Evolutionary conservation across 345 rosid species (phyloP).

Genomic region (Jatropha curcas): DNA sequence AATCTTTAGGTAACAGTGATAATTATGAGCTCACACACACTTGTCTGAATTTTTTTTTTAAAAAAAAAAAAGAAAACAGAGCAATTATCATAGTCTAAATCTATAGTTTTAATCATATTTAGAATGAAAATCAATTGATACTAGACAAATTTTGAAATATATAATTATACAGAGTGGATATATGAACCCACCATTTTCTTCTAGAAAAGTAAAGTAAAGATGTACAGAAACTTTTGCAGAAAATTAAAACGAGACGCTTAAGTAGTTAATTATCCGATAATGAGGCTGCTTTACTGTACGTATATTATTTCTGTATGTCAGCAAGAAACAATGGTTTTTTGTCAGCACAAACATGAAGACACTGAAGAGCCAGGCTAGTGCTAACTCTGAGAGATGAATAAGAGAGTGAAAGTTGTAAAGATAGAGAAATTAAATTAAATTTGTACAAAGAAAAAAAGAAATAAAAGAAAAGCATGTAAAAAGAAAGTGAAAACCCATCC

Average conservation of each 20-base stretch:
- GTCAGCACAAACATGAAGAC: background rate
- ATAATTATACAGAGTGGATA: no score
- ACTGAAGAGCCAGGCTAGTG: no score
- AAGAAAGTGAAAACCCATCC: conserved; percentile 22
- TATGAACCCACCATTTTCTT: no score
- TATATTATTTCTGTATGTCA: background rate
- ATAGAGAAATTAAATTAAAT: background rate
- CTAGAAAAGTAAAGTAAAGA: no score
- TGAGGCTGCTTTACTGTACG: background rate
- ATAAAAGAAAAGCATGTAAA: conserved; percentile 7
- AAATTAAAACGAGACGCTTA: background rate
- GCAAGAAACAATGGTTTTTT: background rate
- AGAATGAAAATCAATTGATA: no score
- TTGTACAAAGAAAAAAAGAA: background rate
- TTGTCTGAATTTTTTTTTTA: no score
- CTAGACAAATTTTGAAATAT: no score
- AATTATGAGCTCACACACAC: background rate
- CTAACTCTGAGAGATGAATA: background rate
- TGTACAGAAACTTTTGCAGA: no score
- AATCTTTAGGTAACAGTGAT: background rate
- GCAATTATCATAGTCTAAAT: no score
- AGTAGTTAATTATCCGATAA: background rate
- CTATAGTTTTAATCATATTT: no score
- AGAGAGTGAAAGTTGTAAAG: conserved; percentile 14
- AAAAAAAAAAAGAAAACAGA: no score